A percentile compares a stretch with the other conserved stretches of the same genome.
These are phyloP conservation scores for Fusarium sp. DNA, from an alignment of 2,329 filamentous ascomycete genomes.

Conservation along the genomic window DNA sequence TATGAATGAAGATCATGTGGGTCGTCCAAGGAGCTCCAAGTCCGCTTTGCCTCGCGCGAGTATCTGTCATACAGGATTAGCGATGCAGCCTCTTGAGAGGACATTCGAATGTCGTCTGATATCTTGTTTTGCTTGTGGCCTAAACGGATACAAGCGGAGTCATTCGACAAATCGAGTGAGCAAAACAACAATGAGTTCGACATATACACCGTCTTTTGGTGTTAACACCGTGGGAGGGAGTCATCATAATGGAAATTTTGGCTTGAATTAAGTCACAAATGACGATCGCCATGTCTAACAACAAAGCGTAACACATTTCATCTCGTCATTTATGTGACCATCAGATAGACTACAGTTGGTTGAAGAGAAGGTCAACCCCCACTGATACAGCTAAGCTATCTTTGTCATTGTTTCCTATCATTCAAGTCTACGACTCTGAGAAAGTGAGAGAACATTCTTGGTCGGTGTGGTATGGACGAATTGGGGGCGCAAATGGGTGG, in stretches of 20 bases:
- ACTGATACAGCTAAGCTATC: constrained; percentile 23
- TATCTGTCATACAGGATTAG: neutral
- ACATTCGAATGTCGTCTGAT: constrained; percentile 7
- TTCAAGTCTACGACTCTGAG: constrained; percentile 11
- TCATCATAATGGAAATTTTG: constrained; percentile 9
- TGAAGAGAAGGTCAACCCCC: constrained; percentile 10
- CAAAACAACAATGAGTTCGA: neutral
- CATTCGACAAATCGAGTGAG: neutral
- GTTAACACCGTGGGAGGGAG: neutral
- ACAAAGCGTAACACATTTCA: constrained; percentile 18
- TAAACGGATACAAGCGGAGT: neutral
- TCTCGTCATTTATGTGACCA: constrained; percentile 21
- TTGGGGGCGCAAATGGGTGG: constrained; percentile 25
- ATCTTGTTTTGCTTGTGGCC: neutral
- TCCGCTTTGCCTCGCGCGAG: constrained; percentile 14
- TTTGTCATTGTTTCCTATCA: constrained; percentile 43
- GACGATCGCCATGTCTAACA: constrained; percentile 6
- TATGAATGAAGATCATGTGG: constrained; percentile 6
- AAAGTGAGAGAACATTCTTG: constrained; percentile 25
- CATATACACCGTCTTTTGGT: constrained; percentile 40
- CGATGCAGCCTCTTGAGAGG: neutral
- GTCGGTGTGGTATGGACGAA: constrained; percentile 32
- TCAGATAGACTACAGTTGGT: neutral
- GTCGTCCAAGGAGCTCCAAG: constrained; percentile 25
- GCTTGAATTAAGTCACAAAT: constrained; percentile 22